phyloP scores from a whole-genome alignment of 2,329 filamentous ascomycete species.

The Beauveria australis region DNA sequence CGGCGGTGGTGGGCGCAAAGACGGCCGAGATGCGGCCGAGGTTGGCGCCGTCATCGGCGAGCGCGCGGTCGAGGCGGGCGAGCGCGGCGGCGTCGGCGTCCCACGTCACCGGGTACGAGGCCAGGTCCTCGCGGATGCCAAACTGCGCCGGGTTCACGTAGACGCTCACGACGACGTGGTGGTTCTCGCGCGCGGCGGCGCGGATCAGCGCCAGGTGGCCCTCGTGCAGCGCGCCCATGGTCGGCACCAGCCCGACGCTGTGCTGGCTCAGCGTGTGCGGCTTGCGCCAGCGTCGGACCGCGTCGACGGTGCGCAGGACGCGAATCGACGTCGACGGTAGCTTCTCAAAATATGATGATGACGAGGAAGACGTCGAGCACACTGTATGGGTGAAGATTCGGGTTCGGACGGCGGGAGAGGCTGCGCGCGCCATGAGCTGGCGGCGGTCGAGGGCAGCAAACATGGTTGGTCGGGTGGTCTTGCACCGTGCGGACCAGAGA shows the following conservation, averaged over 20 bases:
- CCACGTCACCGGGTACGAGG: slow-evolving; percentile 87
- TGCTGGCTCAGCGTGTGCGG: slow-evolving; percentile 58
- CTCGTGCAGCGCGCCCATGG: slow-evolving; percentile 94
- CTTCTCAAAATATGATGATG: slow-evolving; percentile 27
- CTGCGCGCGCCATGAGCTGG: slow-evolving; percentile 4
- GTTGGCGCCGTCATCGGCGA: slow-evolving; percentile 52
- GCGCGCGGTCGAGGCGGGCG: slow-evolving; percentile 58
- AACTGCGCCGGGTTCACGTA: slow-evolving; percentile 98
- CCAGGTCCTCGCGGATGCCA: slow-evolving; percentile 77
- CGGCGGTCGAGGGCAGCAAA: not conserved
- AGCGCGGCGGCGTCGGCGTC: slow-evolving; percentile 63
- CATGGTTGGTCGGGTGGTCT: not conserved
- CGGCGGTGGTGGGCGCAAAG: slow-evolving; percentile 73
- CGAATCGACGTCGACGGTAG: slow-evolving; percentile 53
- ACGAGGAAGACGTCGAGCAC: slow-evolving; percentile 9
- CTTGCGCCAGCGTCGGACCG: slow-evolving; percentile 61
- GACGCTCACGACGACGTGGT: slow-evolving; percentile 80
- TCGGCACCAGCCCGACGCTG: slow-evolving; percentile 82
- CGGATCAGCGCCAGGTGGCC: slow-evolving; percentile 84
- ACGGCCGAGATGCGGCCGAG: slow-evolving; percentile 69
- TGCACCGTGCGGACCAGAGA: not conserved
- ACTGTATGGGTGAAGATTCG: slow-evolving; percentile 15
- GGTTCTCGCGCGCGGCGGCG: slow-evolving; percentile 73
- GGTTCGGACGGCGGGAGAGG: not conserved
- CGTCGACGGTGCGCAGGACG: slow-evolving; percentile 67